Conservation (phyloP, 2,329 filamentous ascomycete species). For the Uncinocarpus reesii region DNA sequence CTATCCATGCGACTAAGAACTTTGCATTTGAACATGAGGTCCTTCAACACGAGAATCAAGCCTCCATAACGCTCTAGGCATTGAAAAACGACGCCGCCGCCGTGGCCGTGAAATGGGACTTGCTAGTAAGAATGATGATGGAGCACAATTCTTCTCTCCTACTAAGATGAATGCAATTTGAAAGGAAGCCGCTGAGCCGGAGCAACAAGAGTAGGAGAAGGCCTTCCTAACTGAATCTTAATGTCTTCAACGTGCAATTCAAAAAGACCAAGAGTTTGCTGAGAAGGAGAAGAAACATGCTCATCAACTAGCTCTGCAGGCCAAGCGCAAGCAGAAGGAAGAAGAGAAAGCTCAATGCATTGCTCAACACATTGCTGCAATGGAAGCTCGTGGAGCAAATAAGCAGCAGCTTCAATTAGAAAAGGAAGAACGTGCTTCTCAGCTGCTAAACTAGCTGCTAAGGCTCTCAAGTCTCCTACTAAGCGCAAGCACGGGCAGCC, state of each 20-base stretch:
- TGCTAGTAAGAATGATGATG: not conserved
- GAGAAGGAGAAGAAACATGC: not conserved
- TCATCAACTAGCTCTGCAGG: too few relatives aligned
- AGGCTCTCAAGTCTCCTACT: too few relatives aligned
- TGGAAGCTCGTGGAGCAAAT: too few relatives aligned
- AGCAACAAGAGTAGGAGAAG: not conserved
- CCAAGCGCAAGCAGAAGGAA: too few relatives aligned
- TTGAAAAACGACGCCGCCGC: not conserved
- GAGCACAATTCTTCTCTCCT: conserved; percentile 1
- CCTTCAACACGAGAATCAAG: not conserved
- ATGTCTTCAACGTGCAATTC: conserved; percentile 1
- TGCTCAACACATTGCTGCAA: too few relatives aligned
- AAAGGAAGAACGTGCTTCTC: too few relatives aligned
- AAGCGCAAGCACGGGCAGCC: too few relatives aligned
- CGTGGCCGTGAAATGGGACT: not conserved
- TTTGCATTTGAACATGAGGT: conserved; percentile 3
- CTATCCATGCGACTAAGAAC: not conserved
- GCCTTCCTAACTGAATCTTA: too few relatives aligned
- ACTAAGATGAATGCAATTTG: not conserved
- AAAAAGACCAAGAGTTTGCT: not conserved
- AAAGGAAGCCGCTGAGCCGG: not conserved
- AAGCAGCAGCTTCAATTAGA: too few relatives aligned
- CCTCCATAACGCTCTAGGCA: not conserved
- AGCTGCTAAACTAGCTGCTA: too few relatives aligned
- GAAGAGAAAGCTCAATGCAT: too few relatives aligned